phyloP scores from a whole-genome alignment of 116 monocot genomes.

The Trichopus zeylanicus region DNA sequence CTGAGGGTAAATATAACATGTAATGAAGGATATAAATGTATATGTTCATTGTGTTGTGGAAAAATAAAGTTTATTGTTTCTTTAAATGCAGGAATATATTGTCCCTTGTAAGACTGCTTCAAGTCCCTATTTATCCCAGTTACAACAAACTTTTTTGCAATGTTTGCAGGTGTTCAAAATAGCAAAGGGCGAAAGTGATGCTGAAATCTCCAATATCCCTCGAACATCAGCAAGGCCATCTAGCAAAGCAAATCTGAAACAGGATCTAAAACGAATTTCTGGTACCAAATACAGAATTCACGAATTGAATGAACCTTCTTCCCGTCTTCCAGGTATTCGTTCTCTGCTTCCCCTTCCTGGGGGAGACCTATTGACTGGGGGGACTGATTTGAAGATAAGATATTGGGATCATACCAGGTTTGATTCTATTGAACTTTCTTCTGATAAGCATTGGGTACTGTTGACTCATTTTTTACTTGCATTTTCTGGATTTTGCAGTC shows the following conservation, averaged over 20 bases:
- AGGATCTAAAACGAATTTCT: slow-evolving; percentile 32
- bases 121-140: background rate
- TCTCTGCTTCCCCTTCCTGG: slow-evolving; percentile 87
- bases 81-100: too few species aligned
- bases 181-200: slow-evolving; percentile 47
- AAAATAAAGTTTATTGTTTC: too few species aligned
- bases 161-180: slow-evolving; percentile 60
- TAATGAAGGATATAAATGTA: too few species aligned
- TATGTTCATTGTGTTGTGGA: too few species aligned
- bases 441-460: background rate
- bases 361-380: slow-evolving; percentile 78
- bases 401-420: slow-evolving; percentile 93
- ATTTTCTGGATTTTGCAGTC: slow-evolving; percentile 41
- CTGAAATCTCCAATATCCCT: slow-evolving; percentile 61
- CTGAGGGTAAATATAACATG: too few species aligned
- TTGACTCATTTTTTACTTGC: background rate
- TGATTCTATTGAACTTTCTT: background rate
- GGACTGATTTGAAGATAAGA: slow-evolving; percentile 83
- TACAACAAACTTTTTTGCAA: background rate
- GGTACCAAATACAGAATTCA: slow-evolving; percentile 68
- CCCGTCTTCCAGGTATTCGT: slow-evolving; percentile 67
- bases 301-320: slow-evolving; percentile 72
- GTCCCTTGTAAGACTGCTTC: background rate
- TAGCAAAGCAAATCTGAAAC: slow-evolving; percentile 39
- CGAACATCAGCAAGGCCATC: slow-evolving; percentile 55